Evolutionary conservation across 2,329 filamentous ascomycete species (phyloP).

Genomic region (Cladosporium sp.): DNA sequence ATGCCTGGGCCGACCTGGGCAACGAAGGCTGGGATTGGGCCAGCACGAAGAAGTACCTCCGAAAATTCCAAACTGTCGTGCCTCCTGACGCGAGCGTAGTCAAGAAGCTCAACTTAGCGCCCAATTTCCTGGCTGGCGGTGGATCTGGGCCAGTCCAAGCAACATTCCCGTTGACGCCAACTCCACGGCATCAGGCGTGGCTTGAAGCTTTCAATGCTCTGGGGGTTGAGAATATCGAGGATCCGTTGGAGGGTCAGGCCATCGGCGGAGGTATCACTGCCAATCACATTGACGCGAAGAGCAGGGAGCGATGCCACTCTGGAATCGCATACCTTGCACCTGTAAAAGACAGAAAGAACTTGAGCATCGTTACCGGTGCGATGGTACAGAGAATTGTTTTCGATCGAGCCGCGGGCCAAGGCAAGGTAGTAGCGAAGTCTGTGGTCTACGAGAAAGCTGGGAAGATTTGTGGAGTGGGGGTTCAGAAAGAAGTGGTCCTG

Average conservation of each 20-base stretch:
- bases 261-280: neutral
- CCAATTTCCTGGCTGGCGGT: constrained; percentile 15
- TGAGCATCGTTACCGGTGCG: constrained; percentile 15
- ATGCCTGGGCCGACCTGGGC: constrained; percentile 33
- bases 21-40: constrained; percentile 38
- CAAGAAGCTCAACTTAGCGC: constrained; percentile 12
- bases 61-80: constrained; percentile 2
- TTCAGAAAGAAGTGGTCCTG: constrained; percentile 51
- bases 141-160: constrained; percentile 18
- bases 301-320: constrained; percentile 20
- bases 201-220: constrained; percentile 16
- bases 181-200: constrained; percentile 16
- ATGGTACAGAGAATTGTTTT: constrained; percentile 18
- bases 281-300: constrained; percentile 11
- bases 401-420: neutral
- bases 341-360: constrained; percentile 13
- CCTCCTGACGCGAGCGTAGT: neutral
- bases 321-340: constrained; percentile 21
- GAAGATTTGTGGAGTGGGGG: constrained; percentile 19
- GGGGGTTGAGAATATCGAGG: constrained; percentile 12
- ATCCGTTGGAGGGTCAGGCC: constrained; percentile 13
- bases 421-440: constrained; percentile 8
- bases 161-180: constrained; percentile 11
- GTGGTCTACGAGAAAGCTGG: constrained; percentile 12
- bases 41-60: constrained; percentile 16